Evolutionary conservation across 1,284 basidiomycete genomes (phyloP), one percentile per base, ranked within the genome.

Genomic region (Xerocomus minutiporus): DNA sequence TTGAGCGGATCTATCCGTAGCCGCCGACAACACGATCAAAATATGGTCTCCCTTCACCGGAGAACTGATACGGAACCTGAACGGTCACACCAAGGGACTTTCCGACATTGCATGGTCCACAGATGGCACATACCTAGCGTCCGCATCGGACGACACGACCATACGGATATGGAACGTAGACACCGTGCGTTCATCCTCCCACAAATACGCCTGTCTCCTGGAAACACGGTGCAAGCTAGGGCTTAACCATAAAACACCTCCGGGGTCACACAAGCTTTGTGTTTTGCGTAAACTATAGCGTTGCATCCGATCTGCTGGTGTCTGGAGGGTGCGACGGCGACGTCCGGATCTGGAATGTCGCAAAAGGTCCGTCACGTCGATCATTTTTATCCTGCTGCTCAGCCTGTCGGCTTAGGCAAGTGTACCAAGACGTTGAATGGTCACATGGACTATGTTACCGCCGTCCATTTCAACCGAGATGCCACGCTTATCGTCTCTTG

Each of bases 321-420:
- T 95, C 91, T 11, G 96, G 96, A 4, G 86, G 86, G 1, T 95
- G 91, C 64, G 96, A 97, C 59, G 94, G 96, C 55, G 91, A 91
- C 59, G 86, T 97, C 5, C 82, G 88, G 55, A 83, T 99, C 60
- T 98, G 96, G 96, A 92, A 97, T 63, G 80, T 88, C 0, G 78
- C 82, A 6, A 80, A 83, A 76, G 91, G 91, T 89, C 3, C 5
- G 42, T 57, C 28, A 25, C 17, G 23, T 20, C 8, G 1, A 9
- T 17, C 35, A 11, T 38, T 46, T 32, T n/a, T 26, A 28, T 20
- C 28, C 45, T 45, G 23, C 20, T 12, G 2, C 28, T 50, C 31
- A 26, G 40, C 42, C 28, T 48, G 31, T 38, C 29, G 1, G 28
- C 15, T 7, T 63, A 85, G 93, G 91, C 9, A 88, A 82, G 69